A percentile compares a stretch with the other conserved stretches of the same genome.
Evolutionary conservation across 352 stramenopile genomes (phyloP).

Genomic region (Globisporangium yorkense): DNA sequence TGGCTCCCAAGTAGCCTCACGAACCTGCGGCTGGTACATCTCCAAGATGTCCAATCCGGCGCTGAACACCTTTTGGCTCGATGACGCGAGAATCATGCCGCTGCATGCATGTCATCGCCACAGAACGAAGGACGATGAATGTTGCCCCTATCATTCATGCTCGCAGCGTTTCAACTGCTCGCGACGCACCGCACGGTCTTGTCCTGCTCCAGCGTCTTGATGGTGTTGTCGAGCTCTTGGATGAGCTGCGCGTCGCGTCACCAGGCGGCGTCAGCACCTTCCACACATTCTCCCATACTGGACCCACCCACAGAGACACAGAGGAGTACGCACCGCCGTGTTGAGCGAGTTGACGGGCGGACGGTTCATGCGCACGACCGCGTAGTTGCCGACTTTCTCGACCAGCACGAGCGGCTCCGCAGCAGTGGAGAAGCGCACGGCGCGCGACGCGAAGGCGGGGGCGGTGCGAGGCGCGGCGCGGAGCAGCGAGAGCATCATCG

Average conservation of each 20-base stretch:
- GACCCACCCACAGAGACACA: neutral
- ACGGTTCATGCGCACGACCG: constrained; percentile 76
- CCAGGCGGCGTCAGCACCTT: neutral
- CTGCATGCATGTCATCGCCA: constrained; percentile 13
- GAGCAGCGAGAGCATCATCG: constrained; percentile 12
- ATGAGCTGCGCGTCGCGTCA: constrained; percentile 43
- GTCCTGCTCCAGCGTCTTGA: constrained; percentile 70
- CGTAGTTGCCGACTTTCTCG: constrained; percentile 67
- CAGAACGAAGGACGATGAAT: too few relatives aligned
- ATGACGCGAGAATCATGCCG: constrained; percentile 72
- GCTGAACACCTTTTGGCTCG: constrained; percentile 84
- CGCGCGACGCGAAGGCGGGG: constrained; percentile 4
- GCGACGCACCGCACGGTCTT: constrained; percentile 56
- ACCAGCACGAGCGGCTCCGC: constrained; percentile 56
- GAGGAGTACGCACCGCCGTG: constrained; percentile 30
- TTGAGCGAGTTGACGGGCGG: constrained; percentile 80
- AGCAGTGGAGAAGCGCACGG: constrained; percentile 22
- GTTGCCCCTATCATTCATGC: neutral
- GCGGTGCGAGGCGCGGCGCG: constrained; percentile 4
- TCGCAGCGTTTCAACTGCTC: neutral
- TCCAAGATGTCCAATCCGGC: constrained; percentile 92
- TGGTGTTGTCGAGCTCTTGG: constrained; percentile 54
- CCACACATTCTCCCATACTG: neutral
- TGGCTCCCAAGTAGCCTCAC: neutral
- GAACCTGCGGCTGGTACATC: constrained; percentile 85